A percentile compares a stretch with the other conserved stretches of the same genome.
phyloP scores from a whole-genome alignment of 1,284 basidiomycete species.

The Papiliotrema terrestris region DNA sequence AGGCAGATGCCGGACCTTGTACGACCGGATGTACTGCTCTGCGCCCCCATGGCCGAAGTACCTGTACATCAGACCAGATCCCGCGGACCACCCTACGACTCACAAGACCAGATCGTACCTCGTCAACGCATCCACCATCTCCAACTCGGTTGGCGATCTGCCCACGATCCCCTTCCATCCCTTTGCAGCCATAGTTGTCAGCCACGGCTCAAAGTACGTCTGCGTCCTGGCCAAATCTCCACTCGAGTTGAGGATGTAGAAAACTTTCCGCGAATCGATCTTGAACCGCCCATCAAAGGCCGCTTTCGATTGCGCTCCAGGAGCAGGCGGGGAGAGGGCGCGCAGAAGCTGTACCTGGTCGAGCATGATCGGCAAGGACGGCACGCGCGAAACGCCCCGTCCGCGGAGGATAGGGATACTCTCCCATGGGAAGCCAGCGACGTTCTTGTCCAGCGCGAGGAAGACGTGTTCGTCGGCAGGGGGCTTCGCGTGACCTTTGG shows the following conservation, averaged over 20 bases:
- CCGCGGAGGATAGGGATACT: slow-evolving; percentile 82
- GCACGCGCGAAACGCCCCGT: slow-evolving; percentile 83
- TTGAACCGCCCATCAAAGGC: slow-evolving; percentile 12
- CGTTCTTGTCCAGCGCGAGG: slow-evolving; percentile 84
- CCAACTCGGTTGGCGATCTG: slow-evolving; percentile 71
- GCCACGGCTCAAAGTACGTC: slow-evolving; percentile 73
- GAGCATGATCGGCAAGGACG: slow-evolving; percentile 79
- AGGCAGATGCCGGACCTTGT: slow-evolving; percentile 73
- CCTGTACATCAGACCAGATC: slow-evolving; percentile 49
- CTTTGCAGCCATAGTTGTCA: slow-evolving; percentile 59
- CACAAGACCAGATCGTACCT: slow-evolving; percentile 79
- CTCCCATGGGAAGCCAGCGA: slow-evolving; percentile 93
- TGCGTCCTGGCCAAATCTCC: slow-evolving; percentile 85
- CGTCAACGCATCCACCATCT: slow-evolving; percentile 67
- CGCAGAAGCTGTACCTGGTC: slow-evolving; percentile 69
- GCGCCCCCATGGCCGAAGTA: slow-evolving; percentile 97
- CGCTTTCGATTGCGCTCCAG: background rate
- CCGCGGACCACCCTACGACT: slow-evolving; percentile 44
- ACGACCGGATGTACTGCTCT: slow-evolving; percentile 87
- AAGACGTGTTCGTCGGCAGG: slow-evolving; percentile 63
- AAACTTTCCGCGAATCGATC: slow-evolving; percentile 67
- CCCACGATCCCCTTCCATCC: slow-evolving; percentile 85
- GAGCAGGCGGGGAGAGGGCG: slow-evolving; percentile 32
- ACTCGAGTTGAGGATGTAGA: slow-evolving; percentile 87
- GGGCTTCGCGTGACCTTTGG: slow-evolving; percentile 8